phyloP scores from a whole-genome alignment of 1,284 basidiomycete genomes.

The Naganishia sp. region DNA sequence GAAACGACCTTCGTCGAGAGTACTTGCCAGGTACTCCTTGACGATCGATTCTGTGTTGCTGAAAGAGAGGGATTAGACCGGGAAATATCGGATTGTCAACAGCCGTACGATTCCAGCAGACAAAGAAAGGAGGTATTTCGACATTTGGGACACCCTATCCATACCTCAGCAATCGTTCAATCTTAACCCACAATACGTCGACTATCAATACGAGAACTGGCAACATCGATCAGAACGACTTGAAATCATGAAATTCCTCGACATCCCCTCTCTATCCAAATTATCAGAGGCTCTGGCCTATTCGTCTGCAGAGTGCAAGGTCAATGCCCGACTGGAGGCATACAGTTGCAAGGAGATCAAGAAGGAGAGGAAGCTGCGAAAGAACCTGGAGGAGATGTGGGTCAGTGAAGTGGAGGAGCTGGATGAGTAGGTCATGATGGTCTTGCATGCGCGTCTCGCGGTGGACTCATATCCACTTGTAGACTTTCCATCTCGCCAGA shows the following conservation, averaged over 20 bases:
- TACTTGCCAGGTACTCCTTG: conserved; percentile 27
- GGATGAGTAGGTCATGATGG: conserved; percentile 47
- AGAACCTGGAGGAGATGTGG: conserved; percentile 70
- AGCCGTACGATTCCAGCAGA: not conserved
- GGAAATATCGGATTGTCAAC: too few species aligned
- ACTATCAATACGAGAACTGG: not conserved
- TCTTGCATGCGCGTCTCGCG: too few species aligned
- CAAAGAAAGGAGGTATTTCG: not conserved
- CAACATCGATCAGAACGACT: not conserved
- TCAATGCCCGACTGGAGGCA: conserved; percentile 91
- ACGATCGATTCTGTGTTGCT: conserved; percentile 4
- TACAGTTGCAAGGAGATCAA: conserved; percentile 98
- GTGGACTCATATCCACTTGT: not conserved
- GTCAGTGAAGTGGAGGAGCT: conserved; percentile 46
- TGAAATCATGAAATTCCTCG: conserved; percentile 81
- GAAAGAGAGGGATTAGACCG: not conserved
- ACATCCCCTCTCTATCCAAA: conserved; percentile 74
- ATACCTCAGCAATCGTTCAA: not conserved
- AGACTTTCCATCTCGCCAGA: conserved; percentile 49
- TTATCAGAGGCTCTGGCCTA: conserved; percentile 75
- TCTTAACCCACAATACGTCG: not conserved
- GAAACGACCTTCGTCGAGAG: conserved; percentile 6
- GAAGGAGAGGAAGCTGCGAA: conserved; percentile 95
- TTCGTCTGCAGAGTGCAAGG: conserved; percentile 80
- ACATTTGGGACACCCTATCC: not conserved